Conservation (phyloP, 768 basidiomycete genomes). For the Gymnopilus junonius region DNA sequence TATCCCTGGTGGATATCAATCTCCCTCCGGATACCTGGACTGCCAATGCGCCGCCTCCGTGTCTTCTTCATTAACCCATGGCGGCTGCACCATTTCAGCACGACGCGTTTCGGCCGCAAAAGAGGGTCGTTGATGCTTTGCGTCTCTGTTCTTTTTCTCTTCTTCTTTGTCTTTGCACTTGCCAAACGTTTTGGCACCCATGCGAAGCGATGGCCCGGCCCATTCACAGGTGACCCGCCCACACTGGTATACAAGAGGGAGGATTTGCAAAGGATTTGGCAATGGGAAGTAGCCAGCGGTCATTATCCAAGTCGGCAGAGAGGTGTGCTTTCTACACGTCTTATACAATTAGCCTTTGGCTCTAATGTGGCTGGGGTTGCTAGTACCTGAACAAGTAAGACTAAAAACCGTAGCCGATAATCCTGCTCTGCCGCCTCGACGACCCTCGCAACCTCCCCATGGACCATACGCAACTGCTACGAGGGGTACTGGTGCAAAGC, state of each 20-base stretch:
- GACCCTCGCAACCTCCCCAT: constrained; percentile 32
- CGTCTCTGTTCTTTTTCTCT: constrained; percentile 45
- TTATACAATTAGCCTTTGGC: neutral
- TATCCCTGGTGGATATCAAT: constrained; percentile 64
- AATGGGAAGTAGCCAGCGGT: constrained; percentile 93
- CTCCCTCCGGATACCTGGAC: constrained; percentile 62
- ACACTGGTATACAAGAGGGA: constrained; percentile 78
- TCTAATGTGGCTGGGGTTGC: neutral
- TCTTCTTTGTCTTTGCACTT: constrained; percentile 65
- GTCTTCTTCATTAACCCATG: constrained; percentile 64
- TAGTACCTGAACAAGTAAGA: constrained; percentile 76
- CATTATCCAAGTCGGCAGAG: constrained; percentile 87
- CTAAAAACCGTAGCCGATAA: constrained; percentile 62
- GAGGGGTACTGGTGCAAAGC: constrained; percentile 74
- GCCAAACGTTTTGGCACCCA: constrained; percentile 63
- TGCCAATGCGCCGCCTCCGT: constrained; percentile 57
- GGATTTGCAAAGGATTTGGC: constrained; percentile 90
- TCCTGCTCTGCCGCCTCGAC: constrained; percentile 70
- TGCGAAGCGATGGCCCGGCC: constrained; percentile 66
- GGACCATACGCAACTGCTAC: constrained; percentile 58
- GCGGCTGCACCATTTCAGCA: constrained; percentile 59
- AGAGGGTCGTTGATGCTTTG: constrained; percentile 59
- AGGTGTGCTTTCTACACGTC: constrained; percentile 52
- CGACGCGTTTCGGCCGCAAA: constrained; percentile 61
- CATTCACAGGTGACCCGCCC: constrained; percentile 59